phyloP scores from a whole-genome alignment of 2,329 filamentous ascomycete species.

The Xylariaceae sp. region DNA sequence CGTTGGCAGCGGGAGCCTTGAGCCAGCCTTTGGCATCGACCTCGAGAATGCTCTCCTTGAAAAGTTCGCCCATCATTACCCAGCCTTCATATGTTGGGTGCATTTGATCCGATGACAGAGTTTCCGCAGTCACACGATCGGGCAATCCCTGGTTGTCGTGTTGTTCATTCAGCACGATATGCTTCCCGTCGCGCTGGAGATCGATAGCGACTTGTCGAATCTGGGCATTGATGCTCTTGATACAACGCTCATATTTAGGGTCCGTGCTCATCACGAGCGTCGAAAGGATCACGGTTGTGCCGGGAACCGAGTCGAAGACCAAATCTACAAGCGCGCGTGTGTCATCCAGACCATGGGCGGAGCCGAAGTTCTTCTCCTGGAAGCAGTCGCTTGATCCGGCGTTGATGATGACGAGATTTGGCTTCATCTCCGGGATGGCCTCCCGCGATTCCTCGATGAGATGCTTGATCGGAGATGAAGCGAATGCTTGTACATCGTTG shows the following conservation, averaged over 20 bases:
- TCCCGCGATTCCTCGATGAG: conserved; percentile 22
- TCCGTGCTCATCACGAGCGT: conserved; percentile 25
- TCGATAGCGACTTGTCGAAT: conserved; percentile 27
- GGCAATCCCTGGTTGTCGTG: conserved; percentile 27
- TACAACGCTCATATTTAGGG: conserved; percentile 22
- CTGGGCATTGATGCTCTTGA: conserved; percentile 28
- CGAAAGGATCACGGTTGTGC: conserved; percentile 24
- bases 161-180: conserved; percentile 24
- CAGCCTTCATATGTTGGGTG: conserved; percentile 19
- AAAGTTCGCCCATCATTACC: conserved; percentile 20
- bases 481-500: conserved; percentile 28
- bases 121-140: conserved; percentile 16
- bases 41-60: conserved; percentile 17
- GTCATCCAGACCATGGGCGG: conserved; percentile 21
- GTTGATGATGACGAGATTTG: conserved; percentile 28
- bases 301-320: conserved; percentile 23
- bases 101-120: conserved; percentile 21
- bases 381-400: conserved; percentile 29
- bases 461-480: conserved; percentile 24
- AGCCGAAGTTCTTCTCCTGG: conserved; percentile 23
- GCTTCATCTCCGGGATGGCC: conserved; percentile 24
- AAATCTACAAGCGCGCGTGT: conserved; percentile 26
- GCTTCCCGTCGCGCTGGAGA: conserved; percentile 22
- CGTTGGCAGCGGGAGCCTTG: conserved; percentile 13
- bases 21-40: conserved; percentile 17